Base-by-base conservation (phyloP, 768 basidiomycete species). In the Rhodotorula graminis region DNA sequence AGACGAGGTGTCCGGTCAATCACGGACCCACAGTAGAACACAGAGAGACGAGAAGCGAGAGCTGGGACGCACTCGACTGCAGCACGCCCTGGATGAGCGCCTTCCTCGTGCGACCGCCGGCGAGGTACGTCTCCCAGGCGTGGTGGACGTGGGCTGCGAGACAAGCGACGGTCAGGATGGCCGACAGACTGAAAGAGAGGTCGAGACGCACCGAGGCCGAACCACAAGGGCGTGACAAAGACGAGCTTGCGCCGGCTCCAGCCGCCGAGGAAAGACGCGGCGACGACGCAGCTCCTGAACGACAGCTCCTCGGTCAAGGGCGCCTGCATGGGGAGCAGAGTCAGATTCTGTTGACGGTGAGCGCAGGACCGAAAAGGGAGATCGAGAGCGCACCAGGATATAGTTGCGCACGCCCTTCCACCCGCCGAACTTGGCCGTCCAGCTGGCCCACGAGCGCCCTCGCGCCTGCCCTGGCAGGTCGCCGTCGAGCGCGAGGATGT, bases 241-340 rank as follows among this genome's bases (percentile, higher is more conserved):
- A 96, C 86, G 84, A 94, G 88, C 49, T 84, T 84, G 55, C 71
- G 78, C 33, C 76, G 84, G 0, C 86, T 85, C 3, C 84, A 83
- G 27, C 87, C 87, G 0, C 88, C 85, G 63, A 95, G 84, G 67
- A 87, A 84, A 75, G 91, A 90, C 15, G 88, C 84, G 4, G 88
- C 83, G 29, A 96, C 83, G 42, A 95, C 85, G 79, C 92, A 93
- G 0, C 90, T 88, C 40, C 96, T 84, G 80, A 96, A 98, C 15
- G 92, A 90, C 37, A 96, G 69, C 81, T 98, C 95, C 82, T 99
- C 95, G 0, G 94, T 94, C 47, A 93, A 81, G 0, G 95, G 95
- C 8, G 86, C 93, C 92, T 93, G 70, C 44, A 14, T 14, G 37
- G 9, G 18, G 56, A 4, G 18, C 14, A 59, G 55, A 60, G 72